Evolutionary conservation across 1,139 yeast genomes (phyloP).

Genomic region (Pichia sorboxylosa): DNA sequence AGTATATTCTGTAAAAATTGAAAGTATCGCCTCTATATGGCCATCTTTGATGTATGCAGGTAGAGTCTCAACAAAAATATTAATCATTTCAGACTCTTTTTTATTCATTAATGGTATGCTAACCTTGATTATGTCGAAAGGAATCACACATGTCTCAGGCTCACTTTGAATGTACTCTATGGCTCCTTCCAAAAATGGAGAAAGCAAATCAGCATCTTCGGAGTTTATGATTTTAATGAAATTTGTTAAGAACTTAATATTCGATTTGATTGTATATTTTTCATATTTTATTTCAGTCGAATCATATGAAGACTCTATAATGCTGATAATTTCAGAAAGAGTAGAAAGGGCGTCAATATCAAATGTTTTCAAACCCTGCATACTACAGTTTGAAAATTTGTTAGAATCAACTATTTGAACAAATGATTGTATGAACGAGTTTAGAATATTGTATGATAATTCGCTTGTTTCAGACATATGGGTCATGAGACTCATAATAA

Average conservation of each 20-base stretch:
- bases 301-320: not conserved
- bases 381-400: slow-evolving; percentile 8
- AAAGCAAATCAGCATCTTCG: slow-evolving; percentile 11
- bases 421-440: slow-evolving; percentile 7
- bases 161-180: slow-evolving; percentile 19
- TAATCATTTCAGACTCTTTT: not conserved
- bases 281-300: not conserved
- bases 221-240: slow-evolving; percentile 12
- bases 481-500: slow-evolving; percentile 12
- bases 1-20: slow-evolving; percentile 18
- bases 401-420: slow-evolving; percentile 13
- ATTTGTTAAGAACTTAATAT: slow-evolving; percentile 14
- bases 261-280: slow-evolving; percentile 7
- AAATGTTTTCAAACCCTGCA: slow-evolving; percentile 4
- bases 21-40: slow-evolving; percentile 20
- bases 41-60: slow-evolving; percentile 23
- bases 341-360: not conserved
- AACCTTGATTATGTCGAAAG: slow-evolving; percentile 19
- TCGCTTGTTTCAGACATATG: slow-evolving; percentile 1
- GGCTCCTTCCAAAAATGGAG: slow-evolving; percentile 14
- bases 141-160: slow-evolving; percentile 12
- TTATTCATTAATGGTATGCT: not conserved
- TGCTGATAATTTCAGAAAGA: slow-evolving; percentile 13
- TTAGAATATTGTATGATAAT: slow-evolving; percentile 5
- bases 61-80: slow-evolving; percentile 22